These are phyloP conservation scores for Trichoderma sp. DNA, from an alignment of 2,329 filamentous ascomycete species.

Conservation along the genomic window DNA sequence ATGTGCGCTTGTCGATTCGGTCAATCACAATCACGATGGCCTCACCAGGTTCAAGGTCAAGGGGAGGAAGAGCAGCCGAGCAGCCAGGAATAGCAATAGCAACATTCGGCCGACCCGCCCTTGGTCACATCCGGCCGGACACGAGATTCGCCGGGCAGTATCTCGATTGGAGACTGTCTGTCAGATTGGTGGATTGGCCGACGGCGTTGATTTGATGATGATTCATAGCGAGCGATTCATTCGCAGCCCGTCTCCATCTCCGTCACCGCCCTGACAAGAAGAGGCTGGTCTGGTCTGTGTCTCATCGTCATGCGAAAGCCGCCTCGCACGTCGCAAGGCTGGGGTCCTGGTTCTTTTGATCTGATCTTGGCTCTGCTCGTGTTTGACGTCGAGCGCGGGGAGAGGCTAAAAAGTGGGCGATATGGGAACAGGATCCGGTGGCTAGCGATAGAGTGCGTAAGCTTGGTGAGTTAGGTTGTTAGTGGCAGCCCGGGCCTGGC, in stretches of 20 bases:
- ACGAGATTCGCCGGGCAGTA: not conserved
- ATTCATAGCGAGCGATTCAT: not conserved
- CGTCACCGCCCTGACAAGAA: not conserved
- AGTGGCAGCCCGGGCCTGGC: not conserved
- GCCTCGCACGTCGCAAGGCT: conserved; percentile 16
- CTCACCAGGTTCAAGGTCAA: not conserved
- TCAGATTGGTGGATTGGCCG: not conserved
- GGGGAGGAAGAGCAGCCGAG: not conserved
- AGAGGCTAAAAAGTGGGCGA: conserved; percentile 16
- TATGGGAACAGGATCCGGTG: conserved; percentile 1
- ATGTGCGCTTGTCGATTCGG: not conserved
- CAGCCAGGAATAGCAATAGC: not conserved
- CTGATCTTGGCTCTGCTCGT: not conserved
- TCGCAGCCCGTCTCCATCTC: not conserved
- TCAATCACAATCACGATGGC: not conserved
- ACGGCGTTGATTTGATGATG: not conserved
- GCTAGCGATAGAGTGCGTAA: conserved; percentile 11
- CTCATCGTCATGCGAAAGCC: conserved; percentile 10
- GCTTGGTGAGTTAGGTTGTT: not conserved
- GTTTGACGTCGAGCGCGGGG: conserved; percentile 10
- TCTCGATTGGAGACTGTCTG: not conserved
- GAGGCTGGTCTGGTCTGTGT: not conserved
- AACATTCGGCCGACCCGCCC: not conserved
- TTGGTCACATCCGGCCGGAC: conserved; percentile 7
- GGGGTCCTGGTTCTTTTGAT: conserved; percentile 3